Conservation (phyloP, 495 filamentous ascomycete species). For the Penicillium lagena region DNA sequence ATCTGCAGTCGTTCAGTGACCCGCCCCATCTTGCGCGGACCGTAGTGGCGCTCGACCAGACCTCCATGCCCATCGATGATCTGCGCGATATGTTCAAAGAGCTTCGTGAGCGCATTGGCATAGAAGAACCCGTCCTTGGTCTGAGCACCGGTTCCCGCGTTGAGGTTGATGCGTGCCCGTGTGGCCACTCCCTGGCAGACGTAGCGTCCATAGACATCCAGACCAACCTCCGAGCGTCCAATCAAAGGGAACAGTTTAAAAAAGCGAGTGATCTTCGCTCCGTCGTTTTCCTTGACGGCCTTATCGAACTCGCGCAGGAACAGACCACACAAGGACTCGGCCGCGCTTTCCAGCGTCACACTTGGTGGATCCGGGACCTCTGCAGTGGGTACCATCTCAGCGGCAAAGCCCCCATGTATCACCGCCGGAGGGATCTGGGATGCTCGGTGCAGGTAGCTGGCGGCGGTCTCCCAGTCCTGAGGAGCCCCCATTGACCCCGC, state of each 20-base stretch:
- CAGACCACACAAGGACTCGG: conserved; percentile 78
- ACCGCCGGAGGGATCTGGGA: conserved; percentile 72
- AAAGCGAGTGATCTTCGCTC: conserved; percentile 83
- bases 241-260: conserved; percentile 98
- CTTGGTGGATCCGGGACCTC: conserved; percentile 89
- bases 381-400: conserved; percentile 86
- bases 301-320: conserved; percentile 95
- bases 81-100: conserved; percentile 96
- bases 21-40: conserved; percentile 83
- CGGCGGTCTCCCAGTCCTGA: conserved; percentile 97
- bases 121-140: conserved; percentile 78
- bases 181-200: conserved; percentile 89
- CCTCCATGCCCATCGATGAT: conserved; percentile 88
- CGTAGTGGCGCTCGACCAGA: conserved; percentile 91
- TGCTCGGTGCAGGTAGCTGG: conserved; percentile 79
- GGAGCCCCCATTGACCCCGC: conserved; percentile 93
- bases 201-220: conserved; percentile 92
- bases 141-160: conserved; percentile 52
- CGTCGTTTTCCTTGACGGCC: conserved; percentile 78
- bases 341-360: conserved; percentile 78
- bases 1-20: conserved; percentile 91
- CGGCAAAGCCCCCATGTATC: conserved; percentile 79
- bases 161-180: conserved; percentile 73
- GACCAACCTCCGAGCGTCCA: conserved; percentile 77
- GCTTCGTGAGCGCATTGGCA: conserved; percentile 78